Percentiles rank a stretch among this genome's conserved stretches.
Evolutionary conservation across 2,329 filamentous ascomycete genomes (phyloP).

Genomic region (Verticillium nubilum): DNA sequence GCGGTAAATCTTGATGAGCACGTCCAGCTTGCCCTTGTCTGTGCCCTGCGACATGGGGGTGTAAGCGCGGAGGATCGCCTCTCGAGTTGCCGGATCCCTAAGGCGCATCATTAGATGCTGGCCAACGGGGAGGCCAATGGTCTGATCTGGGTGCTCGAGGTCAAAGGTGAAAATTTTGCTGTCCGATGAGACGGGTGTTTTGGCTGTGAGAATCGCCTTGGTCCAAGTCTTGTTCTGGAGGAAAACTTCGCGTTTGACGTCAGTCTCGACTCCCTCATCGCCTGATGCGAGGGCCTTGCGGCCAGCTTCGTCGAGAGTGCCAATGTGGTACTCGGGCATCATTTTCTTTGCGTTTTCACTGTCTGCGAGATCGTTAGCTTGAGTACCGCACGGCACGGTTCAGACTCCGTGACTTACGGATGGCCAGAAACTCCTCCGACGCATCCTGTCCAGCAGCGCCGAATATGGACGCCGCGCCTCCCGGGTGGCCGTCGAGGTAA

Average conservation of each 20-base stretch:
- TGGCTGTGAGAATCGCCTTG: slow-evolving; percentile 64
- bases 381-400: neutral
- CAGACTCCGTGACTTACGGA: slow-evolving; percentile 57
- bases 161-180: slow-evolving; percentile 77
- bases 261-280: slow-evolving; percentile 27
- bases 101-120: slow-evolving; percentile 85
- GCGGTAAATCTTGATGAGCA: slow-evolving; percentile 81
- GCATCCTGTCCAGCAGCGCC: slow-evolving; percentile 76
- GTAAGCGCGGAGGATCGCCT: slow-evolving; percentile 78
- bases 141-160: slow-evolving; percentile 65
- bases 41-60: slow-evolving; percentile 69
- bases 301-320: slow-evolving; percentile 61
- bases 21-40: slow-evolving; percentile 59
- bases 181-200: slow-evolving; percentile 68
- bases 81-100: slow-evolving; percentile 62
- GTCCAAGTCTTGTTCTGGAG: slow-evolving; percentile 68
- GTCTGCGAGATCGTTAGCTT: slow-evolving; percentile 47
- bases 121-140: slow-evolving; percentile 72
- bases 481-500: slow-evolving; percentile 79
- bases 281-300: slow-evolving; percentile 41
- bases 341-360: slow-evolving; percentile 88
- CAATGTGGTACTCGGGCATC: slow-evolving; percentile 84
- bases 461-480: slow-evolving; percentile 78
- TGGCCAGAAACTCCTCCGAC: slow-evolving; percentile 85
- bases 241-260: slow-evolving; percentile 53